Percentiles rank a stretch among this genome's conserved stretches.
Conservation (phyloP, 1,139 yeast genomes). For the Blastobotrys apis region DNA sequence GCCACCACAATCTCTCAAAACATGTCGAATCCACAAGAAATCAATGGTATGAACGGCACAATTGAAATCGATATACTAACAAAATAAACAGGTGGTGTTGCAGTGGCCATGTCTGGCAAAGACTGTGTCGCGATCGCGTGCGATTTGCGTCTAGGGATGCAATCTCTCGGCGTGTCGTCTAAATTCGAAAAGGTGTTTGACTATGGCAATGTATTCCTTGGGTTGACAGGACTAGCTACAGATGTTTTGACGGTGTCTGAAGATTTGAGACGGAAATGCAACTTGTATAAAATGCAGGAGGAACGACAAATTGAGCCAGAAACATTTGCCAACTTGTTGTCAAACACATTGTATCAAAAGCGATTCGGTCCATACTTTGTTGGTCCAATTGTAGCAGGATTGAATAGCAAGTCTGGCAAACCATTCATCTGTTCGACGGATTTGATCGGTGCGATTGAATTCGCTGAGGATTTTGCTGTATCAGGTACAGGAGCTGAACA, state of each 20-base stretch:
- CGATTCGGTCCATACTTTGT: constrained; percentile 95
- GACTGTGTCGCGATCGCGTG: constrained; percentile 98
- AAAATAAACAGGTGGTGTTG: constrained; percentile 71
- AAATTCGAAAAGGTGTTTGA: constrained; percentile 89
- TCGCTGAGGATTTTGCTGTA: constrained; percentile 93
- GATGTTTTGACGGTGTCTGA: constrained; percentile 86
- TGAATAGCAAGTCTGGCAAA: constrained; percentile 69
- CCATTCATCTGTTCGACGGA: constrained; percentile 97
- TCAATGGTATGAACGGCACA: constrained; percentile 30
- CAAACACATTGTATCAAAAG: constrained; percentile 82
- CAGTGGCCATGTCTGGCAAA: constrained; percentile 98
- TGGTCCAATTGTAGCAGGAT: constrained; percentile 95
- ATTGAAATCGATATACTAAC: constrained; percentile 1
- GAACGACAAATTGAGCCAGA: constrained; percentile 90
- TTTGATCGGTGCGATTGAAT: constrained; percentile 93
- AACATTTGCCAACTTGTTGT: constrained; percentile 88
- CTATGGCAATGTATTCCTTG: constrained; percentile 80
- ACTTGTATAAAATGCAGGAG: constrained; percentile 84
- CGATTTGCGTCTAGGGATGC: constrained; percentile 90
- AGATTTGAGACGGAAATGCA: constrained; percentile 76
- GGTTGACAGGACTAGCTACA: constrained; percentile 91
- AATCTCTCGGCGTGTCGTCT: constrained; percentile 86
- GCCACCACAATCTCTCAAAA: neutral
- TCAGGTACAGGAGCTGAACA: constrained; percentile 96
- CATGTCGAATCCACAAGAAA: constrained; percentile 35